Evolutionary conservation across 345 rosid genomes (phyloP).

Genomic region (Populus ilicifolia): DNA sequence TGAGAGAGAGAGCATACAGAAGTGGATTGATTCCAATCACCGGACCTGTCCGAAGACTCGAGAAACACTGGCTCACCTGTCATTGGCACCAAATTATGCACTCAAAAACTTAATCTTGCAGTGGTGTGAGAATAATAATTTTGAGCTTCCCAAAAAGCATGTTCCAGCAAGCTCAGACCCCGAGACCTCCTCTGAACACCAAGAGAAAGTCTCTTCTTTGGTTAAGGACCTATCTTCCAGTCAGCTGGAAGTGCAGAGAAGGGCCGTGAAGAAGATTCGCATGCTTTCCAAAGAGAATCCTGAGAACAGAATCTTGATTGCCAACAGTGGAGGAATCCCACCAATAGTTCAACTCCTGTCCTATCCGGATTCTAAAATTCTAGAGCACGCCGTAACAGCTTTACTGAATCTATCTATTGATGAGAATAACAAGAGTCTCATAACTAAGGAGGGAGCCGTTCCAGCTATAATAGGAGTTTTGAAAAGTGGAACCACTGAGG

Average conservation of each 20-base stretch:
- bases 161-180: not conserved
- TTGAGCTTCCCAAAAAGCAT: conserved; percentile 45
- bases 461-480: conserved; percentile 58
- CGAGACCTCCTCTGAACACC: conserved; percentile 18
- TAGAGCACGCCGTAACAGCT: conserved; percentile 71
- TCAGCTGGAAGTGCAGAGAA: conserved; percentile 54
- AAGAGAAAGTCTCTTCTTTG: conserved; percentile 34
- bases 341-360: conserved; percentile 52
- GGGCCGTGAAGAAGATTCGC: conserved; percentile 54
- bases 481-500: conserved; percentile 49
- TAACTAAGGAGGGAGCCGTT: conserved; percentile 52
- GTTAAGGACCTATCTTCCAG: conserved; percentile 44
- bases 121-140: conserved; percentile 74
- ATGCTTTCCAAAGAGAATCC: conserved; percentile 64
- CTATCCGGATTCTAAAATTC: conserved; percentile 61
- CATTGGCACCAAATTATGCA: conserved; percentile 64
- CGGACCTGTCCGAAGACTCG: conserved; percentile 73
- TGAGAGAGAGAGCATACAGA: conserved; percentile 66
- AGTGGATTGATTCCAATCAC: conserved; percentile 70
- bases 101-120: conserved; percentile 59
- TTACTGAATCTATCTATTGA: conserved; percentile 66
- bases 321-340: conserved; percentile 48
- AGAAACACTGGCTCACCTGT: conserved; percentile 49
- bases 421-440: conserved; percentile 57
- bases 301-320: conserved; percentile 54